Evolutionary conservation across 805 yeast species (phyloP), one percentile per base, ranked within the genome.

Genomic region (Brettanomyces anomalus): DNA sequence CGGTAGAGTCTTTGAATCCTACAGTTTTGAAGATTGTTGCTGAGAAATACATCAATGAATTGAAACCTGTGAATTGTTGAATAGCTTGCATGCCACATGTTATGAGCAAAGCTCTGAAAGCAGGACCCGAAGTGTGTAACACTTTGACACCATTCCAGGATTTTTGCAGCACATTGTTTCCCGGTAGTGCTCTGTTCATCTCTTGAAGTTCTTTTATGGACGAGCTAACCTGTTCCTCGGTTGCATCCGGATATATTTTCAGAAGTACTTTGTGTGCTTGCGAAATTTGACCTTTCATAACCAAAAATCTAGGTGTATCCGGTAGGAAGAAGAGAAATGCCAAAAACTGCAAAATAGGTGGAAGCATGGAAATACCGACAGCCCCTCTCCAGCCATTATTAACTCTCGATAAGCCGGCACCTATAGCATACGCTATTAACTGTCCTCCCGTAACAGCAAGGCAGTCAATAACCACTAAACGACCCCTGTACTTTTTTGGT

Each of bases 41-140:
- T 39, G 95, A 83, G 64, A 89, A 90, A 68, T 93, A 90, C 95
- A 90, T 85, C 55, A 90, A 74, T 5, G 97, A 86, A 66, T 90
- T 93, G 77, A 90, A 90, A 51, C 97, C 97, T 15, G 95, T 84
- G 55, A 90, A 87, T 66, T 90, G 98, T 68, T 90, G 97, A 56
- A 93, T 83, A 45, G 95, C 96, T 66, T 93, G 97, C 51, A 90
- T 67, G 30, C 93, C 96, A 68, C 96, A 88, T 11, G 90, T 90
- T 55, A 90, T 79, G 30, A 89, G 68, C 47, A 93, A 72, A 5
- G 96, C 97, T 57, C 97, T 78, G 47, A 86, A 77, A 62, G 93
- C 89, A 1, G 94, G 81, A 33, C 86, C 85, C 31, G 72, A 74
- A 1, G 65, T 64, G 59, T 84, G 90, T 51, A 83, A 67, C 48